Conservation (phyloP, 305 asterid species). For the Solanum aculeatissimum region DNA sequence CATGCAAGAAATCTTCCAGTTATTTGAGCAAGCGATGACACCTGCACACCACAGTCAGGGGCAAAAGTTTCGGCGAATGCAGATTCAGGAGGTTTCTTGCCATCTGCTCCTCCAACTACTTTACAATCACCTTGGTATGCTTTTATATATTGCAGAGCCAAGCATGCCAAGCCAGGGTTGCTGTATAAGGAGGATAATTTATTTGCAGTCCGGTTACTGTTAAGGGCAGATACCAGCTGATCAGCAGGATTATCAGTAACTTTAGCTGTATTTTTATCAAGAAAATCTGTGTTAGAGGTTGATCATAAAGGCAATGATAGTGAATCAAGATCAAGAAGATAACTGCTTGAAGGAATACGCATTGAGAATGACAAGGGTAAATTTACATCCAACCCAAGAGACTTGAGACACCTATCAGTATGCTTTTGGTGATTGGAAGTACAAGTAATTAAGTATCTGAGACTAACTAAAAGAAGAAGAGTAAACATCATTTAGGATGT, state of each 20-base stretch:
- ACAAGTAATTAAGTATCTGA: background rate
- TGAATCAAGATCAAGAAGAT: background rate
- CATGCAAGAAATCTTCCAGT: slow-evolving; percentile 87
- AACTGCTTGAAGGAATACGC: background rate
- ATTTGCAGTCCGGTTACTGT: slow-evolving; percentile 59
- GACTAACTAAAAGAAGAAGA: background rate
- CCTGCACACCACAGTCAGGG: slow-evolving; percentile 60
- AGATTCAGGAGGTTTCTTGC: slow-evolving; percentile 57
- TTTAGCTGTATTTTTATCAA: slow-evolving; percentile 34
- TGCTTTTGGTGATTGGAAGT: background rate
- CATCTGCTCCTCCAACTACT: slow-evolving; percentile 61
- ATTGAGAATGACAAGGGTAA: background rate
- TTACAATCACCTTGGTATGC: slow-evolving; percentile 74
- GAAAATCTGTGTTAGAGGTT: slow-evolving; percentile 2
- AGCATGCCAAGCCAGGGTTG: slow-evolving; percentile 77
- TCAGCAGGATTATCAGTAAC: slow-evolving; percentile 89
- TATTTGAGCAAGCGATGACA: slow-evolving; percentile 43
- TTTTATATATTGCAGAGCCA: slow-evolving; percentile 84
- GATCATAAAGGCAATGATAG: background rate
- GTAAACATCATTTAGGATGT: background rate
- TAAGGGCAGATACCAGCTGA: slow-evolving; percentile 40
- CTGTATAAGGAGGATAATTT: slow-evolving; percentile 52
- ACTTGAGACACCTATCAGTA: background rate
- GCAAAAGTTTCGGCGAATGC: slow-evolving; percentile 62
- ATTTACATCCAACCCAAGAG: background rate